Conservation (phyloP, 73 alveolate genomes). For the Tetrahymena borealis region DNA sequence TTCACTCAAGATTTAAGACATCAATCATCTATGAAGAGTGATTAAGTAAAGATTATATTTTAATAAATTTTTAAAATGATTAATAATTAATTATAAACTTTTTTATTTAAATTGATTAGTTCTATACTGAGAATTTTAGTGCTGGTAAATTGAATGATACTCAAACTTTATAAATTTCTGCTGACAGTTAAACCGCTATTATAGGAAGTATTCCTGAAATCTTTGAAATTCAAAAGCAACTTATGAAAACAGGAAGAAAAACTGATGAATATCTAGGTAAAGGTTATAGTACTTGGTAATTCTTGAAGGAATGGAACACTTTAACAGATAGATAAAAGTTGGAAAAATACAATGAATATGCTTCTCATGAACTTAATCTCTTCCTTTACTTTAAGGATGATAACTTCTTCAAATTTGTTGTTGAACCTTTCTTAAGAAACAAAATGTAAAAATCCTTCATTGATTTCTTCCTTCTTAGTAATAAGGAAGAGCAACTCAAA, state of each 20-base stretch:
- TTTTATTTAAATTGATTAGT: not conserved
- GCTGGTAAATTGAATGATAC: not conserved
- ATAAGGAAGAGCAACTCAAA: constrained; percentile 25
- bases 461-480: constrained; percentile 40
- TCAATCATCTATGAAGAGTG: not conserved
- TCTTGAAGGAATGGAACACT: constrained; percentile 50
- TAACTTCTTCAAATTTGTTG: constrained; percentile 52
- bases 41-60: not conserved
- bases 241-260: constrained; percentile 10
- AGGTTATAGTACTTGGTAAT: constrained; percentile 7
- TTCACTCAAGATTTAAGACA: not conserved
- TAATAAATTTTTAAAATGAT: not conserved
- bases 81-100: not conserved
- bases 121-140: not conserved
- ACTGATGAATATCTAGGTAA: constrained; percentile 14
- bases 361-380: constrained; percentile 62
- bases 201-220: not conserved
- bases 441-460: constrained; percentile 70
- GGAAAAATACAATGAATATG: constrained; percentile 38
- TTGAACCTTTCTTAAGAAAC: constrained; percentile 42
- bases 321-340: constrained; percentile 48
- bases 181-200: not conserved
- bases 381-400: constrained; percentile 62
- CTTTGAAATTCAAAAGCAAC: not conserved
- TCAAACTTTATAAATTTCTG: constrained; percentile 33